Evolutionary conservation across 176 grass and related monocot genomes (phyloP).

Genomic region (Bothriochloa decipiens): DNA sequence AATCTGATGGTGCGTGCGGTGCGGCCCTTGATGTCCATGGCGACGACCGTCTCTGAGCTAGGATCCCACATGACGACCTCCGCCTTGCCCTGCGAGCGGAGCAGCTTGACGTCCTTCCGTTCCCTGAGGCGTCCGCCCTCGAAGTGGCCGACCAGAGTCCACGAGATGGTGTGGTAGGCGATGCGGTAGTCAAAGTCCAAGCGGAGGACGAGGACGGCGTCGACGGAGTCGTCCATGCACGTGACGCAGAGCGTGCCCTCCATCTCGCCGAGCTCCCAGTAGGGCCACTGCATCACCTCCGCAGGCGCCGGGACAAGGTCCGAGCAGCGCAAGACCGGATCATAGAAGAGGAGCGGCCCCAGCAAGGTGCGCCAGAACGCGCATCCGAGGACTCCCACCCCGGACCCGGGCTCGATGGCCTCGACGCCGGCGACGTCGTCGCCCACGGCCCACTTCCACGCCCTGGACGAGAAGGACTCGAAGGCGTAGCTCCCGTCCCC

Average conservation of each 20-base stretch:
- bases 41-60: neutral
- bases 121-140: constrained; percentile 21
- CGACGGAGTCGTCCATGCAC: neutral
- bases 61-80: constrained; percentile 57
- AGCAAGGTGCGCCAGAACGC: constrained; percentile 75
- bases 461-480: constrained; percentile 64
- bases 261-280: constrained; percentile 76
- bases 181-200: neutral
- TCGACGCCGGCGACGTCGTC: constrained; percentile 14
- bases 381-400: constrained; percentile 41
- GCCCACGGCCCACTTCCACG: constrained; percentile 43
- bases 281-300: neutral
- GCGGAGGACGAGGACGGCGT: neutral
- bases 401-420: constrained; percentile 22
- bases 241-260: constrained; percentile 40
- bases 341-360: constrained; percentile 46
- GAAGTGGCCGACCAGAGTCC: neutral
- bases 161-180: neutral
- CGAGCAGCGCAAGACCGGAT: neutral
- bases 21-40: constrained; percentile 43
- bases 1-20: constrained; percentile 17
- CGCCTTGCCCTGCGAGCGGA: constrained; percentile 41
- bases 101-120: constrained; percentile 3
- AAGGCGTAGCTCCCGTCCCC: constrained; percentile 39
- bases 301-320: constrained; percentile 35